Conservation (phyloP, 768 basidiomycete genomes). For the Suillus luteus region DNA sequence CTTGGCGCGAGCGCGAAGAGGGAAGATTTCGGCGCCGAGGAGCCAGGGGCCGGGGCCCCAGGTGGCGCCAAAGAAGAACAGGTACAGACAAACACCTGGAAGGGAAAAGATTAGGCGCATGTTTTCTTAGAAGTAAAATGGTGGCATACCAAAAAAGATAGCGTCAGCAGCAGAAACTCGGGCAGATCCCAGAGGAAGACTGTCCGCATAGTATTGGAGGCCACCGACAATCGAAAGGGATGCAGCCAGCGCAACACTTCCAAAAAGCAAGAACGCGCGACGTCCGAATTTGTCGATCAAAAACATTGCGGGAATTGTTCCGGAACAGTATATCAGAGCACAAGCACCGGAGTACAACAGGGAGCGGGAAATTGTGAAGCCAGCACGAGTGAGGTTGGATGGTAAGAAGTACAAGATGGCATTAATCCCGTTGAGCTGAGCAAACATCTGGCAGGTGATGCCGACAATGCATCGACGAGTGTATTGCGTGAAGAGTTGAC, state of each 20-base stretch:
- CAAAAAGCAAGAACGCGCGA: conserved; percentile 49
- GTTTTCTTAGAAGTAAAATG: conserved; percentile 24
- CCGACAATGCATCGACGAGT: conserved; percentile 52
- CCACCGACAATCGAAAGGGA: conserved; percentile 53
- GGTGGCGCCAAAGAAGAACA: conserved; percentile 59
- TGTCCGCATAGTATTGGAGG: conserved; percentile 48
- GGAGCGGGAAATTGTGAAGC: conserved; percentile 45
- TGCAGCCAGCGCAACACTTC: conserved; percentile 43
- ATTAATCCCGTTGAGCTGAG: conserved; percentile 58
- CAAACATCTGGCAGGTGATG: conserved; percentile 55
- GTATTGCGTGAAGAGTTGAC: conserved; percentile 52
- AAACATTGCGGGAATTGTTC: conserved; percentile 54
- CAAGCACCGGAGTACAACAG: conserved; percentile 50
- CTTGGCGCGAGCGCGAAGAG: conserved; percentile 39
- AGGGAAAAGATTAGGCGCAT: conserved; percentile 9
- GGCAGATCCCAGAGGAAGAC: conserved; percentile 36
- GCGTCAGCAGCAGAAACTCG: conserved; percentile 37
- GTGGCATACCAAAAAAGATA: conserved; percentile 34
- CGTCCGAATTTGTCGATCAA: conserved; percentile 56
- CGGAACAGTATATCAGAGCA: conserved; percentile 49
- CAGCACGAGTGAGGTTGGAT: conserved; percentile 50
- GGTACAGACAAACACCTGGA: conserved; percentile 50
- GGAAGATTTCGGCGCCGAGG: conserved; percentile 54
- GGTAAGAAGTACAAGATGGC: conserved; percentile 61
- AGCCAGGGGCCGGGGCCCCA: conserved; percentile 60